phyloP scores from a whole-genome alignment of 768 basidiomycete genomes.

The Termitomyces heimii region DNA sequence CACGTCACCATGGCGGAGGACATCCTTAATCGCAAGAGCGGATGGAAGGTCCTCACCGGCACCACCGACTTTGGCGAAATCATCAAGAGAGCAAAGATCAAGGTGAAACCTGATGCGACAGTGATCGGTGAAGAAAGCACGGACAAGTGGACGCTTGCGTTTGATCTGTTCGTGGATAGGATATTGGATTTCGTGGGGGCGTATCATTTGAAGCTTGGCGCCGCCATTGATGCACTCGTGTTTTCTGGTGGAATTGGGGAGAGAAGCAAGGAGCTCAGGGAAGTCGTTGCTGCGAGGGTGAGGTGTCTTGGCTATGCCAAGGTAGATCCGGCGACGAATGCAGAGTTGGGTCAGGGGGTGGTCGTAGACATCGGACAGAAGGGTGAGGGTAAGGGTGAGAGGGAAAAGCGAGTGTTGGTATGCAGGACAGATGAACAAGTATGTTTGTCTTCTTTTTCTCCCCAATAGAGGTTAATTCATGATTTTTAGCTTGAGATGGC shows the following conservation, averaged over 20 bases:
- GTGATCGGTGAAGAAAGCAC: background rate
- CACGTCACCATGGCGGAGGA: constrained; percentile 63
- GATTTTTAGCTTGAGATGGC: constrained; percentile 33
- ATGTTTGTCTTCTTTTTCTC: background rate
- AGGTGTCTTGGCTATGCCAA: constrained; percentile 55
- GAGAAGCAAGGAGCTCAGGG: constrained; percentile 53
- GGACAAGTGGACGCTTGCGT: constrained; percentile 48
- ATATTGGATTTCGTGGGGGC: constrained; percentile 67
- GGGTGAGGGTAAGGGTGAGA: constrained; percentile 12
- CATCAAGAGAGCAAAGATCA: constrained; percentile 33
- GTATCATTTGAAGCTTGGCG: constrained; percentile 69
- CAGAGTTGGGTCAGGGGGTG: constrained; percentile 29
- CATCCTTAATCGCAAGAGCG: constrained; percentile 69
- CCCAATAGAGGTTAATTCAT: background rate
- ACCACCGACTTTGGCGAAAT: constrained; percentile 81
- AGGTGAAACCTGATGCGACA: background rate
- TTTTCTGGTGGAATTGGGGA: constrained; percentile 92
- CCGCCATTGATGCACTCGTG: constrained; percentile 70
- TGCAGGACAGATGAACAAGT: constrained; percentile 69
- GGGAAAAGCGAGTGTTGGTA: constrained; percentile 38
- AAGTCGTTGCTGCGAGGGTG: constrained; percentile 47
- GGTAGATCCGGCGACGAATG: constrained; percentile 45
- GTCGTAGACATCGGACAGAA: constrained; percentile 42
- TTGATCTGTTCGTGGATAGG: constrained; percentile 74
- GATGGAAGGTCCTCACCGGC: constrained; percentile 74